These are phyloP conservation scores for Nelumbo lutea DNA, from an alignment of 164 flowering plant genomes.

Conservation along the genomic window DNA sequence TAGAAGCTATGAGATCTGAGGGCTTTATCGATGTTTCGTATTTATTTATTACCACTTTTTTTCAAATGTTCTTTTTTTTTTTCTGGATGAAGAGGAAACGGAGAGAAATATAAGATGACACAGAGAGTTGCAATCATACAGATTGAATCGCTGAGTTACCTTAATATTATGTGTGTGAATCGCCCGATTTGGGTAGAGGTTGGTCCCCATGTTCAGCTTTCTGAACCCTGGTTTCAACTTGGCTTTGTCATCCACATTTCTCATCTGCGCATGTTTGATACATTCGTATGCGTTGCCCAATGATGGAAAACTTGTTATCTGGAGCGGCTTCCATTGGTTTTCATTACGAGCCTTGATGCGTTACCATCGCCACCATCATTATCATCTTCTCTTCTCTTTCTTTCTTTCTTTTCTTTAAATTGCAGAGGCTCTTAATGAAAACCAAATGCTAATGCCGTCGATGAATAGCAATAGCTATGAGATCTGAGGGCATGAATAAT, in stretches of 20 bases:
- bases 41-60: too few relatives aligned
- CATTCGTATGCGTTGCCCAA: constrained; percentile 2
- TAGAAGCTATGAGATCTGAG: not conserved
- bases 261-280: too few relatives aligned
- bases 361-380: not conserved
- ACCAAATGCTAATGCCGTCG: constrained; percentile 5
- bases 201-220: too few relatives aligned
- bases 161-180: too few relatives aligned
- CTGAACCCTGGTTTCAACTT: not conserved
- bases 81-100: too few relatives aligned
- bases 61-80: not conserved
- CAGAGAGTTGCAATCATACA: too few relatives aligned
- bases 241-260: too few relatives aligned
- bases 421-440: constrained; percentile 11
- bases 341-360: constrained; percentile 3
- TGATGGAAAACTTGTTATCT: constrained; percentile 12
- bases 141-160: too few relatives aligned
- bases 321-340: constrained; percentile 7
- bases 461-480: constrained; percentile 11
- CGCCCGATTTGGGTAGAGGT: too few relatives aligned
- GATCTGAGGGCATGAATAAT: constrained; percentile 5
- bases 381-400: not conserved
- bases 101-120: too few relatives aligned
- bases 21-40: not conserved
- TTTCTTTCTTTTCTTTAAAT: not conserved